Evolutionary conservation across 1,284 basidiomycete species (phyloP).

Genomic region (Rhodotorula sp.): DNA sequence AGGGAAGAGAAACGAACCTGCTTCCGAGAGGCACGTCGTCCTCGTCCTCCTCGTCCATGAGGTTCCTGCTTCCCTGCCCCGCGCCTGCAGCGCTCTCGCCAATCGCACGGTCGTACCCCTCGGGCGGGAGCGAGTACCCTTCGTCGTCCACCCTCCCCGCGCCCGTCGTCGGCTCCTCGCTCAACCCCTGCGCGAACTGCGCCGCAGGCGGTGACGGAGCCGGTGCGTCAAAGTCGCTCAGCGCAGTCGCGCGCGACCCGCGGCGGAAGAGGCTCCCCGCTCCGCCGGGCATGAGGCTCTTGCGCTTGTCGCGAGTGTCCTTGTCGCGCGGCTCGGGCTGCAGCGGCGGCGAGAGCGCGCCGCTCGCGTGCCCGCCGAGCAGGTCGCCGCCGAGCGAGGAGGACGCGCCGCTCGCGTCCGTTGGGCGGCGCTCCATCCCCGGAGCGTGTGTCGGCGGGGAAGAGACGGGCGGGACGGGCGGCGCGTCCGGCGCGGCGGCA

Average conservation of each 20-base stretch:
- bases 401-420: background rate
- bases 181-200: background rate
- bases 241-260: background rate
- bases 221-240: background rate
- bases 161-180: slow-evolving; percentile 3
- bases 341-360: slow-evolving; percentile 9
- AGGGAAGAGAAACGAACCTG: slow-evolving; percentile 10
- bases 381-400: slow-evolving; percentile 1
- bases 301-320: slow-evolving; percentile 12
- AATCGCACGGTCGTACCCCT: slow-evolving; percentile 56
- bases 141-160: slow-evolving; percentile 54
- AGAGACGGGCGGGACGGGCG: background rate
- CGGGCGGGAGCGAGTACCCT: slow-evolving; percentile 58
- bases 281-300: slow-evolving; percentile 32
- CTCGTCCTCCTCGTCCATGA: slow-evolving; percentile 51
- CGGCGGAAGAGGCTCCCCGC: slow-evolving; percentile 21
- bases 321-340: background rate
- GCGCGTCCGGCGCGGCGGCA: slow-evolving; percentile 6
- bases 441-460: background rate
- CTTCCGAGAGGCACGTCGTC: slow-evolving; percentile 42
- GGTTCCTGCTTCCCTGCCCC: slow-evolving; percentile 21
- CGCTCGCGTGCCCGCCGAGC: slow-evolving; percentile 2
- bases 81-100: slow-evolving; percentile 45
- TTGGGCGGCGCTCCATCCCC: background rate
- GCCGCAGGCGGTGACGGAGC: background rate